These are phyloP conservation scores for Apostasia shenzhenica DNA, from an alignment of 106 monocot species.

Conservation along the genomic window DNA sequence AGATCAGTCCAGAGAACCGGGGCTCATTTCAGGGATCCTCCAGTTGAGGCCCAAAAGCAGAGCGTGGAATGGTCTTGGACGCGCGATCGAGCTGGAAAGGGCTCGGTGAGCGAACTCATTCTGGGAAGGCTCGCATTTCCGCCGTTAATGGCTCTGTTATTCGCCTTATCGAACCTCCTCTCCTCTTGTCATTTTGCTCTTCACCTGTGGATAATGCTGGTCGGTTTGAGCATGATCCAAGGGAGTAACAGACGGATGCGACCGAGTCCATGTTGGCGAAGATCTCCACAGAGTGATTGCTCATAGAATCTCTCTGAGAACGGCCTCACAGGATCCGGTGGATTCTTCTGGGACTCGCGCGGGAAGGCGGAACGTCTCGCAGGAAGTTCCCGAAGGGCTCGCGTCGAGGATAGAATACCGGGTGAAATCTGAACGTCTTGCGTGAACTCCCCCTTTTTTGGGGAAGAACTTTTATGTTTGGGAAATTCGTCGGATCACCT, in stretches of 20 bases:
- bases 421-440: conserved; percentile 64
- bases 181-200: conserved; percentile 97
- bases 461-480: conserved; percentile 61
- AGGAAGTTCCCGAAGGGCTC: conserved; percentile 58
- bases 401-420: conserved; percentile 64
- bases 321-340: conserved; percentile 76
- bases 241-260: conserved; percentile 72
- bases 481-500: conserved; percentile 66
- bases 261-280: conserved; percentile 76
- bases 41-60: neutral
- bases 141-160: conserved; percentile 74
- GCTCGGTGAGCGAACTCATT: conserved; percentile 77
- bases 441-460: conserved; percentile 61
- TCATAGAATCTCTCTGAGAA: conserved; percentile 82
- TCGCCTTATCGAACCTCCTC: conserved; percentile 95
- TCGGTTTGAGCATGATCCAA: conserved; percentile 52
- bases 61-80: conserved; percentile 63
- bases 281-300: conserved; percentile 52
- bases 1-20: conserved; percentile 42
- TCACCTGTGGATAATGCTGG: conserved; percentile 92
- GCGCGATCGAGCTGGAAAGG: conserved; percentile 84
- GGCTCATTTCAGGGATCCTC: conserved; percentile 3
- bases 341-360: conserved; percentile 98
- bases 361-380: conserved; percentile 79
- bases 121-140: conserved; percentile 68